These are phyloP conservation scores for Fusarium phyllophilum DNA, from an alignment of 2,329 filamentous ascomycete genomes.

Conservation along the genomic window DNA sequence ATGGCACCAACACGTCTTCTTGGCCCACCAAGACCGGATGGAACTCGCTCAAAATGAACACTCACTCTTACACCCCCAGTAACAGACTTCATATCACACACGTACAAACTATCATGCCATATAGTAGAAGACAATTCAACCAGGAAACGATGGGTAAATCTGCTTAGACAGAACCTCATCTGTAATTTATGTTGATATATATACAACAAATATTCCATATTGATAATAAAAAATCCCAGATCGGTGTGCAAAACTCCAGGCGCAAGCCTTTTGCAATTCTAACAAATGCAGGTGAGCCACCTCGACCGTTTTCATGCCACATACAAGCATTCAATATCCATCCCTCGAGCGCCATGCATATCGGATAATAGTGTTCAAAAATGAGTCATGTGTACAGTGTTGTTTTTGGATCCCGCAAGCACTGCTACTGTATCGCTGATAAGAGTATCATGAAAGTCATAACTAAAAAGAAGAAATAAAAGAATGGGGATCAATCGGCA, in stretches of 20 bases:
- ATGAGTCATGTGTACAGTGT: neutral
- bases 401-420: neutral
- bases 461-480: neutral
- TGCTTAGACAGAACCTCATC: neutral
- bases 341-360: constrained; percentile 6
- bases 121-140: neutral
- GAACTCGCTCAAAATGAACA: neutral
- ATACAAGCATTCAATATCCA: neutral
- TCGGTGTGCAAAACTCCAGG: constrained; percentile 3
- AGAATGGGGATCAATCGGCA: neutral
- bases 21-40: neutral
- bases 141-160: neutral
- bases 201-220: neutral
- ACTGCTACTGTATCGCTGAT: neutral
- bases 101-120: neutral
- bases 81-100: constrained; percentile 5
- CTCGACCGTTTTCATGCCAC: constrained; percentile 15
- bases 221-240: neutral
- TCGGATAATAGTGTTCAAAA: neutral
- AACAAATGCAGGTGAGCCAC: constrained; percentile 31
- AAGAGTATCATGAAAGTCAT: constrained; percentile 33
- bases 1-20: neutral
- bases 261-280: constrained; percentile 26
- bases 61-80: neutral
- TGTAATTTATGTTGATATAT: neutral